These are phyloP conservation scores for Colletotrichum kahawae DNA, from an alignment of 2,329 filamentous ascomycete species.

Conservation along the genomic window DNA sequence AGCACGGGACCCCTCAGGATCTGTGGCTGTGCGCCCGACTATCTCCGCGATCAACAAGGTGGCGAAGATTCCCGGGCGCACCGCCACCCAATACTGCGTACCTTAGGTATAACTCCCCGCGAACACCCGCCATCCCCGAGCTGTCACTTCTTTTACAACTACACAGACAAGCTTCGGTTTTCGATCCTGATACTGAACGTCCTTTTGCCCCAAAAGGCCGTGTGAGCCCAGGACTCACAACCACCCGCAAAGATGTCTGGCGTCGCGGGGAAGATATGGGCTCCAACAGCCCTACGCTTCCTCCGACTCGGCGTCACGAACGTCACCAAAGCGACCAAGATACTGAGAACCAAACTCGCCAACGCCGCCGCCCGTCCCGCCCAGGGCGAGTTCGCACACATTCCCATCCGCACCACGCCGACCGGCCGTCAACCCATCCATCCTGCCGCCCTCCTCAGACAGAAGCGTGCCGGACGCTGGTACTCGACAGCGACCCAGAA, in stretches of 20 bases:
- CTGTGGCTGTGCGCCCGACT: slow-evolving; percentile 39
- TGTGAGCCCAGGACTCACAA: slow-evolving; percentile 7
- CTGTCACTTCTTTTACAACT: not conserved
- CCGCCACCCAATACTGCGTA: not conserved
- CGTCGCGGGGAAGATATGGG: slow-evolving; percentile 60
- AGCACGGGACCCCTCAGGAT: slow-evolving; percentile 23
- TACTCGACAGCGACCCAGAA: slow-evolving; percentile 50
- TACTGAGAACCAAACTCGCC: slow-evolving; percentile 55
- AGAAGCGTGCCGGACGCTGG: slow-evolving; percentile 53
- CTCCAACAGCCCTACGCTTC: slow-evolving; percentile 58
- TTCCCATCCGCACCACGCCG: slow-evolving; percentile 44
- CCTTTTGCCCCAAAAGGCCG: not conserved
- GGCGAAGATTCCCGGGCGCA: slow-evolving; percentile 28
- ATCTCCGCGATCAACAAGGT: slow-evolving; percentile 22
- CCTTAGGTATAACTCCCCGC: slow-evolving; percentile 25
- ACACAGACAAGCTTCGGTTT: not conserved
- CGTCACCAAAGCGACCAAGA: slow-evolving; percentile 54
- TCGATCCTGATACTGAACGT: not conserved
- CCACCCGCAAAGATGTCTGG: slow-evolving; percentile 54
- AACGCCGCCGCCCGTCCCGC: slow-evolving; percentile 46
- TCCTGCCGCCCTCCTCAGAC: slow-evolving; percentile 53
- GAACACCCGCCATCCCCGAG: slow-evolving; percentile 5
- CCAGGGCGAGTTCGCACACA: slow-evolving; percentile 51
- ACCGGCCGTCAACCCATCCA: slow-evolving; percentile 57
- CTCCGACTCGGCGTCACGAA: slow-evolving; percentile 57